These are phyloP conservation scores for Berberis vulgaris DNA, from an alignment of 164 flowering plant genomes.

Conservation along the genomic window DNA sequence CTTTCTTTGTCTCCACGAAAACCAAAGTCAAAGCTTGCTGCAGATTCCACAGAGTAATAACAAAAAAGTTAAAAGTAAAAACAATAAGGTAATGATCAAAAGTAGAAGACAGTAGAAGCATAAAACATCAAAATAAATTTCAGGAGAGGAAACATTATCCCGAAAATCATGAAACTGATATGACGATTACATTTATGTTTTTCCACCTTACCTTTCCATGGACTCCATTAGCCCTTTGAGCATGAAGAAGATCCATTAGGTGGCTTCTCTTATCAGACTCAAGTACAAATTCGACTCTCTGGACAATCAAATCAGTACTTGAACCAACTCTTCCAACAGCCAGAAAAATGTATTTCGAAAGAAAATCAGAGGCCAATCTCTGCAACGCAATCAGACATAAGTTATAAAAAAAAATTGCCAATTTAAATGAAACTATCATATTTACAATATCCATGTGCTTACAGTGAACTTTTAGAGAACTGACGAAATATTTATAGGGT, in stretches of 20 bases:
- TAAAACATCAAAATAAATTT: too few species aligned
- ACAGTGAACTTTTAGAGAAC: too few species aligned
- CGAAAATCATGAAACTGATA: too few species aligned
- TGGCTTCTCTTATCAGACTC: slow-evolving; percentile 56
- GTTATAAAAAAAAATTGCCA: background rate
- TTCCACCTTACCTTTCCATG: slow-evolving; percentile 36
- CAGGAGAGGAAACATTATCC: too few species aligned
- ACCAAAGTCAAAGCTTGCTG: slow-evolving; percentile 56
- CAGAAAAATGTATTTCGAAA: slow-evolving; percentile 39
- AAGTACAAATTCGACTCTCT: slow-evolving; percentile 46
- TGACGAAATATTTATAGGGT: too few species aligned
- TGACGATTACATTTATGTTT: background rate
- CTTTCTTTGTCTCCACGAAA: slow-evolving; percentile 63
- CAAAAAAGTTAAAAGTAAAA: background rate
- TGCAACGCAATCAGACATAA: slow-evolving; percentile 21
- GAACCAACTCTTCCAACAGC: slow-evolving; percentile 72
- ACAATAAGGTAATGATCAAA: too few species aligned
- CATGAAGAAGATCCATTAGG: slow-evolving; percentile 54
- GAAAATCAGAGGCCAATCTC: slow-evolving; percentile 53
- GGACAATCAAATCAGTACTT: slow-evolving; percentile 54
- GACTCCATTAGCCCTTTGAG: slow-evolving; percentile 40
- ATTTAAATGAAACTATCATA: background rate
- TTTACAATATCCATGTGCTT: background rate
- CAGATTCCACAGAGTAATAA: slow-evolving; percentile 8
- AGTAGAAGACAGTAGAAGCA: too few species aligned